phyloP scores from a whole-genome alignment of 139 green algal species.

The Chlorella sp. region DNA sequence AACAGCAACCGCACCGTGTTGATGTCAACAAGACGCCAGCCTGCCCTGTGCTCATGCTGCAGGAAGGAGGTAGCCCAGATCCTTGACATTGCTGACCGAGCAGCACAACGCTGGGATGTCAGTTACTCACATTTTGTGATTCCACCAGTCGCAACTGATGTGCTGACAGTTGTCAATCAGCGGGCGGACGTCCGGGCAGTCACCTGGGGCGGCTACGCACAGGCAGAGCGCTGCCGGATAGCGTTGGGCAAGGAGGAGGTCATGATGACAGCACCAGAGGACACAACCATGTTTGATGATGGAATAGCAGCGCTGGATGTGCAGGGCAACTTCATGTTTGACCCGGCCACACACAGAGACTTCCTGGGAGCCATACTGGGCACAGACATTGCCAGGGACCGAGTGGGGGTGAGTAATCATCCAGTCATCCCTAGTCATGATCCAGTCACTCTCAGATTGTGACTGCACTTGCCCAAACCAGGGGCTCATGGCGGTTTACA shows the following conservation, averaged over 20 bases:
- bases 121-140: conserved; percentile 48
- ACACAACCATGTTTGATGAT: too few species aligned
- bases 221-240: conserved; percentile 58
- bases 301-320: conserved; percentile 54
- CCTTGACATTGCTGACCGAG: conserved; percentile 50
- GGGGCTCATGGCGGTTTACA: too few species aligned
- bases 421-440: too few species aligned
- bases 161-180: conserved; percentile 13
- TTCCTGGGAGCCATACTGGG: conserved; percentile 72
- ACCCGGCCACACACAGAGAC: conserved; percentile 69
- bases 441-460: too few species aligned
- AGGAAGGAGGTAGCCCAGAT: conserved; percentile 43
- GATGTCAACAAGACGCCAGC: too few species aligned
- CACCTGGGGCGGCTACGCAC: conserved; percentile 59
- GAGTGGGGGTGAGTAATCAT: too few species aligned
- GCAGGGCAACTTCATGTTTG: conserved; percentile 60
- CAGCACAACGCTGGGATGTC: conserved; percentile 6
- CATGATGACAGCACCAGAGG: too few species aligned
- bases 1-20: too few species aligned
- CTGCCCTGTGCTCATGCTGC: too few species aligned
- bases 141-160: conserved; percentile 48
- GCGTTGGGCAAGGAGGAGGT: too few species aligned
- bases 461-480: too few species aligned
- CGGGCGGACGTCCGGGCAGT: conserved; percentile 35
- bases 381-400: too few species aligned